Evolutionary conservation across 495 filamentous ascomycete genomes (phyloP).

Genomic region (Tuber calosporum): DNA sequence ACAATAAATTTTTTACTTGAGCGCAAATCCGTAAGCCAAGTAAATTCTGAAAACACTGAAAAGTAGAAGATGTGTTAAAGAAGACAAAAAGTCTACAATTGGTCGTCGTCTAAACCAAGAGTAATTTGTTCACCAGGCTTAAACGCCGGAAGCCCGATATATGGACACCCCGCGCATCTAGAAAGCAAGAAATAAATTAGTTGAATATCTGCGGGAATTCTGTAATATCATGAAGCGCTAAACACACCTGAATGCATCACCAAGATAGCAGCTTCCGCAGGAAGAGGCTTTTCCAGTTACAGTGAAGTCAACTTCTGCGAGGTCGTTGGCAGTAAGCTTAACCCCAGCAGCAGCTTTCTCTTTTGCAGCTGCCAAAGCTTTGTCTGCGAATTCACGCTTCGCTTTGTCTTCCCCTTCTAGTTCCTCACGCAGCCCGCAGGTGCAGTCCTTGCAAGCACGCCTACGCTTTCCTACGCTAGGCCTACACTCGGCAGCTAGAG

Average conservation of each 20-base stretch:
- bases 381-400: conserved; percentile 57
- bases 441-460: conserved; percentile 95
- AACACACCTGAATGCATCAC: conserved; percentile 74
- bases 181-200: conserved; percentile 9
- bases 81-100: conserved; percentile 54
- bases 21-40: conserved; percentile 12
- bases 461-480: conserved; percentile 78
- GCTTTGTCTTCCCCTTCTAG: conserved; percentile 73
- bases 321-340: conserved; percentile 70
- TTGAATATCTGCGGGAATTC: not conserved
- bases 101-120: conserved; percentile 75
- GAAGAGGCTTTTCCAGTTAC: conserved; percentile 90
- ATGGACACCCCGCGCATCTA: conserved; percentile 67
- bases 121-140: conserved; percentile 92
- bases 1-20: conserved; percentile 5
- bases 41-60: not conserved
- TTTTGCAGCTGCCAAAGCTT: conserved; percentile 51
- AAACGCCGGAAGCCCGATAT: conserved; percentile 88
- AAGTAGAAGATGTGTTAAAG: conserved; percentile 5
- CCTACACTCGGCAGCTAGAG: conserved; percentile 67
- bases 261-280: conserved; percentile 86
- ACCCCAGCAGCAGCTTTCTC: conserved; percentile 50
- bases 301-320: conserved; percentile 88
- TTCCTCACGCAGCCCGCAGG: conserved; percentile 74
- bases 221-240: conserved; percentile 23